Conservation (phyloP, 305 asterid species). For the Ilex paraguariensis region DNA sequence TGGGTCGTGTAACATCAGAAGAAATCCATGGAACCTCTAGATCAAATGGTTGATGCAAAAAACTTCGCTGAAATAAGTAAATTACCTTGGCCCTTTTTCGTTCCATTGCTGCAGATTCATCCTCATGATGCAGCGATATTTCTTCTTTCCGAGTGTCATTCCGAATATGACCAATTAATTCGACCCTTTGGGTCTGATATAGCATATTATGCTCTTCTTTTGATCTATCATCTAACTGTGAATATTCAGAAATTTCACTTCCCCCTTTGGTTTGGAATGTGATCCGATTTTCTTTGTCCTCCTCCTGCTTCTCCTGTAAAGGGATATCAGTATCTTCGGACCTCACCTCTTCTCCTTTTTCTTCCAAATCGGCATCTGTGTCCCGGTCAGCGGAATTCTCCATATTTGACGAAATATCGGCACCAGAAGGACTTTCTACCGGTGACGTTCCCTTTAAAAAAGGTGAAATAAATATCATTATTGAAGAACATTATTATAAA, state of each 20-base stretch:
- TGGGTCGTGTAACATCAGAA: neutral
- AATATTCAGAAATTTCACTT: constrained; percentile 39
- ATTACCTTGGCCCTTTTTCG: constrained; percentile 65
- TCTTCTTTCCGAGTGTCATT: constrained; percentile 41
- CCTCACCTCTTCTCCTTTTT: constrained; percentile 56
- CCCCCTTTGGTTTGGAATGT: constrained; percentile 37
- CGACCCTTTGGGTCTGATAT: constrained; percentile 32
- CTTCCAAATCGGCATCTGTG: constrained; percentile 38
- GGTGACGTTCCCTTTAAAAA: constrained; percentile 47
- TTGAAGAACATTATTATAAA: neutral
- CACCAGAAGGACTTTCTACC: constrained; percentile 67
- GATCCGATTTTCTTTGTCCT: constrained; percentile 30
- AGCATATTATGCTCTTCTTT: constrained; percentile 39
- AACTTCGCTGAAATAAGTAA: neutral
- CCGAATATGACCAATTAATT: constrained; percentile 31
- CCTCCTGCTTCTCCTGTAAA: constrained; percentile 22
- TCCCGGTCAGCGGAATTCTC: constrained; percentile 51
- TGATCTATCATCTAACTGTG: constrained; percentile 40
- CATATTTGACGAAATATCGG: constrained; percentile 60
- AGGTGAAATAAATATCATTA: constrained; percentile 5
- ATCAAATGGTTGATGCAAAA: neutral
- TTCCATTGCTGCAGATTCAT: constrained; percentile 34
- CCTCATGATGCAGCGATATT: constrained; percentile 34
- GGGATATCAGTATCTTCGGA: constrained; percentile 36
- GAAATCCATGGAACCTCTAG: neutral